Base-by-base conservation (phyloP, 768 basidiomycete genomes). In the Trametes gibbosa region DNA sequence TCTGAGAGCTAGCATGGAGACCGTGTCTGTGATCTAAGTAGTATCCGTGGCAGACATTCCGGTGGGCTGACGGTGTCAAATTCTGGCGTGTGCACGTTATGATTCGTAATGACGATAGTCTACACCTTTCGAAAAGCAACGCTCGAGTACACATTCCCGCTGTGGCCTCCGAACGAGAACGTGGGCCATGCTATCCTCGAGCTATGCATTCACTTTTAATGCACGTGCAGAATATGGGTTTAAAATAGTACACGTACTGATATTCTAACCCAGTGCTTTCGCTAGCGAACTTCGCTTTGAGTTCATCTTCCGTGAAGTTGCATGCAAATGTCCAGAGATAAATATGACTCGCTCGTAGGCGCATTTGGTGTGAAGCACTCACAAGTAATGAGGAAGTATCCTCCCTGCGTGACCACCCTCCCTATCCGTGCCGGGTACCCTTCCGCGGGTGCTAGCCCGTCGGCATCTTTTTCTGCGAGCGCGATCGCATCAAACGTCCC, bases 401-500 rank as follows among this genome's bases (percentile, higher is more conserved):
- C 90, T 0, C 85, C 86, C 6, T 84, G 80, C 66, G 81, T 84
- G 24, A 94, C 76, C 53, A 90, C 68, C 39, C 71, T 70, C 13
- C 75, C 73, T 21, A 88, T 80, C 13, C 84, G 81, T 45, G 62
- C 66, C 3, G 87, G 89, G 69, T 94, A 93, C 17, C 66, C 69
- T n/a, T 76, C 72, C 0, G 80, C 81, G 1, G 86, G 85, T 0
- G 79, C 75, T 41, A 64, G 69, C 21, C 86, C 89, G 37, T 70
- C 65, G 5, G 73, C 77, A 41, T 86, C 84, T 66, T 83, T 85
- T 54, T 79, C 77, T 50, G 81, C 86, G 39, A 94, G 73, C 0
- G 90, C 87, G 50, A 93, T 92, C 5, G 92, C 90, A 66, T 94
- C 92, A 66, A 84, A 91, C 0, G 92, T 94, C n/a, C 92, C 92